Base-by-base conservation (phyloP, 75 land plant species). In the Sequoia sempervirens region DNA sequence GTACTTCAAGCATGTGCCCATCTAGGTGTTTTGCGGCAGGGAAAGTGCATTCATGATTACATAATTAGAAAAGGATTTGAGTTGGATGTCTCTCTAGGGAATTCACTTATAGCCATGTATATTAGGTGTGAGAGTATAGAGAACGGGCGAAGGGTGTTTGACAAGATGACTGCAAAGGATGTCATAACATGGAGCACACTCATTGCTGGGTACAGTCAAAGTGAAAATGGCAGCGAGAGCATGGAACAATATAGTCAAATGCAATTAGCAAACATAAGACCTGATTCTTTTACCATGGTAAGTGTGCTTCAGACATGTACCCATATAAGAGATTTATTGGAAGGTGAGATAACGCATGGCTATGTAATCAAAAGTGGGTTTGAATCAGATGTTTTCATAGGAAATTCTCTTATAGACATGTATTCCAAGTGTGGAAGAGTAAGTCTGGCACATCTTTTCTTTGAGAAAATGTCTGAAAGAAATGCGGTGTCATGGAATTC, bases 1-100 rank as follows among this genome's bases (percentile, higher is more conserved):
- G 85, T 85, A 50, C 90, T 92, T 14, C 79, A 72, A 43, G 89
- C 93, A 53, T 92, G 93, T 80, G 73, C 81, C 30, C 86, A 88
- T 78, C 82, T 88, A 3, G 90, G 92, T 4, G 56, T 85, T 45
- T 79, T 87, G 1, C 69, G 83, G 17, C 64, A 47, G 4, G 92
- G 90, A 13, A 72, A 38, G 52, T n/a, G 46, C 37, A 53, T 82
- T 38, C 87, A 86, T 75, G 78, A 41, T 53, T 26, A 82, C 30
- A 58, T 54, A n/a, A 36, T 82, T 30, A 73, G 84, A 50, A 70
- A 74, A 28, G 84, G 87, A 8, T 69, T 82, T 30, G 87, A 86
- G 61, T 70, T 53, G 34, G 84, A 82, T 56, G 78, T 86, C 32
- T 54, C 52, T 56, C 69, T 86, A 45, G 80, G 80, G 9, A 86